These are phyloP conservation scores for Lactarius vividus DNA, from an alignment of 768 basidiomycete genomes.

Conservation along the genomic window DNA sequence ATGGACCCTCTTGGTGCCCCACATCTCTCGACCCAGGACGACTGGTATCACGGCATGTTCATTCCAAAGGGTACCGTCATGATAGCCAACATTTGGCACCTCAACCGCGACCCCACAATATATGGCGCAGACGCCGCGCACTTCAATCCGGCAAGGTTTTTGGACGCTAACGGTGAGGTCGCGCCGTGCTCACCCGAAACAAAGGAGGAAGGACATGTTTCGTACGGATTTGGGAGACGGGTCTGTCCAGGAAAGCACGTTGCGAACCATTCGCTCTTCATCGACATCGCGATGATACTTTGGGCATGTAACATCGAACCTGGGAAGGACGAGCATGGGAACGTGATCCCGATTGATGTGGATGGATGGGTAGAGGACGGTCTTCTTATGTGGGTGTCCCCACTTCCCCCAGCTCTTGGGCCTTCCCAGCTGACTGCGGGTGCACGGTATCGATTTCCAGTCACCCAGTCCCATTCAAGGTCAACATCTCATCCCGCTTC, in stretches of 20 bases:
- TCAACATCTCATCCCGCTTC: no score
- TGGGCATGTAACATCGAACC: slow-evolving; percentile 28
- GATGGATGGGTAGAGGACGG: background rate
- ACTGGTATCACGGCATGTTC: slow-evolving; percentile 31
- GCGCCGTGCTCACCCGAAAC: slow-evolving; percentile 24
- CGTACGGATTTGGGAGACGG: slow-evolving; percentile 33
- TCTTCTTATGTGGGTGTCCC: background rate
- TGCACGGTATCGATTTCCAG: no score
- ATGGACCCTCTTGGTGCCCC: slow-evolving; percentile 14
- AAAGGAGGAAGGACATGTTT: slow-evolving; percentile 7
- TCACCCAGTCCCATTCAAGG: no score
- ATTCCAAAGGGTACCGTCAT: slow-evolving; percentile 39
- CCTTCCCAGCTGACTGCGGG: no score
- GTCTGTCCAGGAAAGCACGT: slow-evolving; percentile 10
- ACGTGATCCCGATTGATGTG: slow-evolving; percentile 8
- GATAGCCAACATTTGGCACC: slow-evolving; percentile 32
- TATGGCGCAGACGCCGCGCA: slow-evolving; percentile 29
- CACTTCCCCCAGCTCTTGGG: no score
- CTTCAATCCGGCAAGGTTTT: slow-evolving; percentile 30
- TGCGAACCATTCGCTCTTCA: slow-evolving; percentile 33
- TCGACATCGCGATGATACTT: slow-evolving; percentile 34
- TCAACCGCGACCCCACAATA: slow-evolving; percentile 31
- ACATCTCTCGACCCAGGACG: slow-evolving; percentile 29
- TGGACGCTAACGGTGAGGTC: slow-evolving; percentile 30
- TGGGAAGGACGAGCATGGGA: background rate